Evolutionary conservation across 2,329 filamentous ascomycete genomes (phyloP).

Genomic region (Endoconidiophora laricicola): DNA sequence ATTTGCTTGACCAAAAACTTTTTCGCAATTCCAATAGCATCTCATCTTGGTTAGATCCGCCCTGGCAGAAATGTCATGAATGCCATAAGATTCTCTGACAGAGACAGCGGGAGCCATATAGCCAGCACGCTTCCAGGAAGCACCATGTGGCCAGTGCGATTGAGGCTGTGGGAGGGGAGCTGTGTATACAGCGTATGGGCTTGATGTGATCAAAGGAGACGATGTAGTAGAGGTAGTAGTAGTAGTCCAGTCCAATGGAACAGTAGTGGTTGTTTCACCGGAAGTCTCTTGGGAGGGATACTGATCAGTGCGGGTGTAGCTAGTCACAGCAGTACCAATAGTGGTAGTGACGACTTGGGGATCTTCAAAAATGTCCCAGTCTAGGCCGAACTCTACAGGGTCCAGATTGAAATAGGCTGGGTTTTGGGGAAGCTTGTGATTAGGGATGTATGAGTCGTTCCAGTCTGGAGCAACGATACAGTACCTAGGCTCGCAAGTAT

Average conservation of each 20-base stretch:
- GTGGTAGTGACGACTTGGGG: conserved; percentile 24
- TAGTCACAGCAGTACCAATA: conserved; percentile 21
- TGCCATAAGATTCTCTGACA: too few species aligned
- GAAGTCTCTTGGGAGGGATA: conserved; percentile 30
- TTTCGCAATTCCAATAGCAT: too few species aligned
- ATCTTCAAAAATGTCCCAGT: conserved; percentile 42
- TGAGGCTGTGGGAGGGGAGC: not conserved
- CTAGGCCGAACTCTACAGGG: conserved; percentile 42
- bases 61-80: too few species aligned
- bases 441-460: conserved; percentile 12
- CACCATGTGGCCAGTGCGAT: too few species aligned
- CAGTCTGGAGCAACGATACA: conserved; percentile 28
- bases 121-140: too few species aligned
- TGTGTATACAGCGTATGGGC: not conserved
- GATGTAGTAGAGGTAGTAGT: not conserved
- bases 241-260: not conserved
- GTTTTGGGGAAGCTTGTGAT: conserved; percentile 15
- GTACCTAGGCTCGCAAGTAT: conserved; percentile 27
- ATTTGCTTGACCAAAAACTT: too few species aligned
- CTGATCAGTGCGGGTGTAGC: conserved; percentile 36
- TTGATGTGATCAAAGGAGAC: not conserved
- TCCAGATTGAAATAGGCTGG: conserved; percentile 49
- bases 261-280: too few species aligned
- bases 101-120: too few species aligned
- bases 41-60: too few species aligned